Conservation (phyloP, 2,329 filamentous ascomycete genomes). For the Neopestalotiopsis clavispora region DNA sequence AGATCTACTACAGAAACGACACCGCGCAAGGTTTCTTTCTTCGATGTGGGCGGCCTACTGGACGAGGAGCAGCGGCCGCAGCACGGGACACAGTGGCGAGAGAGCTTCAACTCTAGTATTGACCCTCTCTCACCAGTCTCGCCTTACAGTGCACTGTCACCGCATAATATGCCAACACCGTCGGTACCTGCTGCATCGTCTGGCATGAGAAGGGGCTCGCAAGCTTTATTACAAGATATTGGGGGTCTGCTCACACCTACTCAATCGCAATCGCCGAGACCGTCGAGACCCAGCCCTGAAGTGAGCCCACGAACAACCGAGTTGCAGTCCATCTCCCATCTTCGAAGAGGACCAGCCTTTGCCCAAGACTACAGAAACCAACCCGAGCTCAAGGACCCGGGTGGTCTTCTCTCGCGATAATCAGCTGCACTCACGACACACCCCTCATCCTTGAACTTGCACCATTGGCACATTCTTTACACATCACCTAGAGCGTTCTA, state of each 20-base stretch:
- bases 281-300: conserved; percentile 36
- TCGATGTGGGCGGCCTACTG: conserved; percentile 81
- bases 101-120: conserved; percentile 47
- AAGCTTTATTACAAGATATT: conserved; percentile 63
- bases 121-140: conserved; percentile 36
- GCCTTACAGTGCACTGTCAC: conserved; percentile 24
- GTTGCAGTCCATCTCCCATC: conserved; percentile 51
- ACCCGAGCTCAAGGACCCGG: conserved; percentile 43
- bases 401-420: conserved; percentile 39
- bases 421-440: background rate
- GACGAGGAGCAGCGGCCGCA: conserved; percentile 50
- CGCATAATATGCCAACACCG: conserved; percentile 44
- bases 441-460: background rate
- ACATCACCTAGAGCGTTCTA: background rate
- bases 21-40: conserved; percentile 74
- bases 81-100: conserved; percentile 36
- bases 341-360: conserved; percentile 39
- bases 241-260: conserved; percentile 56
- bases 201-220: conserved; percentile 59
- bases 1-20: conserved; percentile 45
- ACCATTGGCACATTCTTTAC: background rate
- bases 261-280: conserved; percentile 36
- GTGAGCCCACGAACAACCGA: conserved; percentile 41
- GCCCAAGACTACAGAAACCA: conserved; percentile 36
- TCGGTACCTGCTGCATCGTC: conserved; percentile 48